phyloP scores from a whole-genome alignment of 2,329 filamentous ascomycete genomes.

The Fusarium kyushuense region DNA sequence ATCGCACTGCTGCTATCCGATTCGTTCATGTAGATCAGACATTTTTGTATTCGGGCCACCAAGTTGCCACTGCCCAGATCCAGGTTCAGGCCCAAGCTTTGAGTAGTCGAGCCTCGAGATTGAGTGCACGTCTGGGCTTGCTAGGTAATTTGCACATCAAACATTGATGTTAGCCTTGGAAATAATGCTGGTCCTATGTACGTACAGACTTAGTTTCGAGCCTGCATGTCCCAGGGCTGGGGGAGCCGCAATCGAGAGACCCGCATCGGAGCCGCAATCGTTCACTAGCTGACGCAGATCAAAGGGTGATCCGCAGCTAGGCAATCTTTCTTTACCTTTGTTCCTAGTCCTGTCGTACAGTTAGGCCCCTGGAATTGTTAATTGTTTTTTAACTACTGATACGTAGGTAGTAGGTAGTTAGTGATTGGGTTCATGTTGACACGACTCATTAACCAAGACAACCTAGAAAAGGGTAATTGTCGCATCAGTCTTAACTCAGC shows the following conservation, averaged over 20 bases:
- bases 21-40: slow-evolving; percentile 35
- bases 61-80: background rate
- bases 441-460: slow-evolving; percentile 25
- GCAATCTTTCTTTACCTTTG: background rate
- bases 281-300: slow-evolving; percentile 41
- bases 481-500: slow-evolving; percentile 16
- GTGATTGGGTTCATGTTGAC: background rate
- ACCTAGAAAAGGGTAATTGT: slow-evolving; percentile 8
- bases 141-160: slow-evolving; percentile 17
- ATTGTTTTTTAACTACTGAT: background rate
- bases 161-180: slow-evolving; percentile 20
- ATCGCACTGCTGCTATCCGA: background rate
- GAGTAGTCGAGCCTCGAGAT: slow-evolving; percentile 17
- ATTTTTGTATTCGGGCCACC: background rate
- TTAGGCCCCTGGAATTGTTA: slow-evolving; percentile 33
- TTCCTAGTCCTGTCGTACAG: slow-evolving; percentile 9
- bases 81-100: slow-evolving; percentile 9
- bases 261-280: slow-evolving; percentile 49
- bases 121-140: slow-evolving; percentile 13
- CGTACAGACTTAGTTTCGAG: slow-evolving; percentile 21
- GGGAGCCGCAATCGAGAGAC: slow-evolving; percentile 44
- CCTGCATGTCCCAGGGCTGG: slow-evolving; percentile 34
- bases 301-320: slow-evolving; percentile 46
- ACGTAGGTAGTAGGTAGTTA: background rate
- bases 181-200: background rate